A percentile compares a stretch with the other conserved stretches of the same genome.
These are phyloP conservation scores for Furcasterigmium furcatum DNA, from an alignment of 2,329 filamentous ascomycete species.

Conservation along the genomic window DNA sequence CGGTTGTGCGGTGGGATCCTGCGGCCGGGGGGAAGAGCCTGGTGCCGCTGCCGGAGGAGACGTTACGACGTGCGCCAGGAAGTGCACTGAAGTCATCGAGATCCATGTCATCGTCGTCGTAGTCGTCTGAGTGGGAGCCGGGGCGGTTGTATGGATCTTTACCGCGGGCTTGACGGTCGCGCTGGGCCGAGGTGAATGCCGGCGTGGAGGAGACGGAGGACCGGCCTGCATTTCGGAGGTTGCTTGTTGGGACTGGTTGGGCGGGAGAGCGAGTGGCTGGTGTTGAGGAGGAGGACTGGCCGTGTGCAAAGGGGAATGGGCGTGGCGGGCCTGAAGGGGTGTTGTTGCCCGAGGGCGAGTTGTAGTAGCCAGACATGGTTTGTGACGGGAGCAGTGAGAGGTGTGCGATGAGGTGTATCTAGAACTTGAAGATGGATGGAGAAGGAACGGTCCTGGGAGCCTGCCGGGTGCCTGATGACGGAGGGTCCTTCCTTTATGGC, in stretches of 20 bases:
- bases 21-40: neutral
- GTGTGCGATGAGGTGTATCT: neutral
- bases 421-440: too few relatives aligned
- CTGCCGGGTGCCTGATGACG: too few relatives aligned
- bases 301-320: neutral
- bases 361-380: neutral
- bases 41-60: neutral
- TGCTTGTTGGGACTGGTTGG: neutral
- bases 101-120: conserved; percentile 23
- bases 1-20: conserved; percentile 17
- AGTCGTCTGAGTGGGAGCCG: conserved; percentile 25
- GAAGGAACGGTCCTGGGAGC: too few relatives aligned
- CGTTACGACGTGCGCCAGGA: neutral
- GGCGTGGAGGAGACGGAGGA: conserved; percentile 6
- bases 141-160: conserved; percentile 47
- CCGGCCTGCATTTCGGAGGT: conserved; percentile 7
- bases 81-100: conserved; percentile 6
- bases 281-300: neutral
- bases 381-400: too few relatives aligned
- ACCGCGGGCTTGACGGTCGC: conserved; percentile 56
- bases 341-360: neutral
- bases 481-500: too few relatives aligned
- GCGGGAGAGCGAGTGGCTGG: neutral
- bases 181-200: conserved; percentile 46
- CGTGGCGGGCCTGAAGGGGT: neutral